A percentile compares a stretch with the other conserved stretches of the same genome.
Evolutionary conservation across 1,139 yeast species (phyloP).

Genomic region (Hyphopichia khmerensis): DNA sequence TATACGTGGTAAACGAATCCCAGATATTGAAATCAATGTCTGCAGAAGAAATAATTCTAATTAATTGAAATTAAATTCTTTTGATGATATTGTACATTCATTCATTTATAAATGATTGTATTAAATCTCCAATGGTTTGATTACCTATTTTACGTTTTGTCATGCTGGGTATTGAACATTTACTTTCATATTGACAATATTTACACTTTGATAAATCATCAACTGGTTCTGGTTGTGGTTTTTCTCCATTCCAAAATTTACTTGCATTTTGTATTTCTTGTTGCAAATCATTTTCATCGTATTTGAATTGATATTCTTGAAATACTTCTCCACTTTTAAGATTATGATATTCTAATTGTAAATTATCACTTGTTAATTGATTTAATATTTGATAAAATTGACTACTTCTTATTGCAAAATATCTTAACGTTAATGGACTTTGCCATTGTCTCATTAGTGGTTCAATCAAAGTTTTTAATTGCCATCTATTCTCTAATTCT

Average conservation of each 20-base stretch:
- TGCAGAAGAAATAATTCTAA: slow-evolving; percentile 42
- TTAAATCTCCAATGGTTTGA: not conserved
- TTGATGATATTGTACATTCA: slow-evolving; percentile 42
- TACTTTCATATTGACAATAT: slow-evolving; percentile 49
- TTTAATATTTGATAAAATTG: slow-evolving; percentile 42
- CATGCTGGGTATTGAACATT: slow-evolving; percentile 33
- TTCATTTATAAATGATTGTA: not conserved
- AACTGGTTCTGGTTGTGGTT: slow-evolving; percentile 40
- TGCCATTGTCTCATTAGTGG: slow-evolving; percentile 40
- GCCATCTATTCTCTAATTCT: no score
- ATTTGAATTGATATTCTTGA: slow-evolving; percentile 34
- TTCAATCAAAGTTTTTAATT: no score
- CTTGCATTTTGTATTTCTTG: slow-evolving; percentile 31
- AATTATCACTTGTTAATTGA: slow-evolving; percentile 31
- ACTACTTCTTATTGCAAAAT: slow-evolving; percentile 54
- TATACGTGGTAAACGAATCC: slow-evolving; percentile 52
- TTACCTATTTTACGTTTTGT: not conserved
- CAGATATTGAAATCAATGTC: slow-evolving; percentile 32
- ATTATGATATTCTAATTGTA: slow-evolving; percentile 56
- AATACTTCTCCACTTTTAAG: slow-evolving; percentile 33
- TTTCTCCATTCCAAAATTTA: slow-evolving; percentile 55
- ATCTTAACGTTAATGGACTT: slow-evolving; percentile 53
- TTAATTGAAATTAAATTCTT: slow-evolving; percentile 16
- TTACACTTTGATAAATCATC: slow-evolving; percentile 42
- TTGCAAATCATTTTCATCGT: slow-evolving; percentile 20